Evolutionary conservation across 2,329 filamentous ascomycete genomes (phyloP).

Genomic region (Microdochium paspali): DNA sequence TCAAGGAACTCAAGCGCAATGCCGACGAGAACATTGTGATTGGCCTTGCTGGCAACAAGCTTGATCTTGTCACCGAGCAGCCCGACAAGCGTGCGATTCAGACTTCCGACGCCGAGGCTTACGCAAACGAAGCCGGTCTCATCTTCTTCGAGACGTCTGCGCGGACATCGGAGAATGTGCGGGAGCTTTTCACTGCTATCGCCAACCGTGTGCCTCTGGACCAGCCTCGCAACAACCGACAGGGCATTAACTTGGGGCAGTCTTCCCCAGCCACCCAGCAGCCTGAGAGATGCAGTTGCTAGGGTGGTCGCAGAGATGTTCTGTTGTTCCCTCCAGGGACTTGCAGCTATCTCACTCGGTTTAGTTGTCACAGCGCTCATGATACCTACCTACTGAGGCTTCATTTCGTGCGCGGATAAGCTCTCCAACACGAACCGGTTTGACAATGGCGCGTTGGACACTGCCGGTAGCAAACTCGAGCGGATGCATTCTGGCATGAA

Average conservation of each 20-base stretch:
- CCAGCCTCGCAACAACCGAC: slow-evolving; percentile 75
- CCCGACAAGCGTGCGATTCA: slow-evolving; percentile 92
- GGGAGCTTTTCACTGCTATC: slow-evolving; percentile 92
- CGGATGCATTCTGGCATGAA: neutral
- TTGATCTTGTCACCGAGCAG: slow-evolving; percentile 88
- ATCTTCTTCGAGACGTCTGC: slow-evolving; percentile 98
- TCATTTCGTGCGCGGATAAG: too few relatives aligned
- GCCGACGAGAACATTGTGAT: slow-evolving; percentile 99
- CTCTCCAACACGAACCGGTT: too few relatives aligned
- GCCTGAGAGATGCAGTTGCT: slow-evolving; percentile 48
- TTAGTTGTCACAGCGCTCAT: too few relatives aligned
- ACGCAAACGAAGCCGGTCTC: slow-evolving; percentile 84
- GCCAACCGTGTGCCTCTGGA: slow-evolving; percentile 96
- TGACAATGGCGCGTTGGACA: too few relatives aligned
- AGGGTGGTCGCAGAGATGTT: too few relatives aligned
- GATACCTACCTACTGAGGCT: too few relatives aligned
- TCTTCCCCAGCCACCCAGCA: slow-evolving; percentile 48
- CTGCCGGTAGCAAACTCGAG: neutral
- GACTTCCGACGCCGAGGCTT: slow-evolving; percentile 86
- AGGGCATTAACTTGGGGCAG: slow-evolving; percentile 46
- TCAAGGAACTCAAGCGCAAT: slow-evolving; percentile 96
- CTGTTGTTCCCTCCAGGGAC: too few relatives aligned
- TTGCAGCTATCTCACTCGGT: too few relatives aligned
- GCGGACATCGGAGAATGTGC: slow-evolving; percentile 94
- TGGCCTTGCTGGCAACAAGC: slow-evolving; percentile 93